Conservation (phyloP, 805 yeast species). For the Tetrapisispora namnaoensis region DNA sequence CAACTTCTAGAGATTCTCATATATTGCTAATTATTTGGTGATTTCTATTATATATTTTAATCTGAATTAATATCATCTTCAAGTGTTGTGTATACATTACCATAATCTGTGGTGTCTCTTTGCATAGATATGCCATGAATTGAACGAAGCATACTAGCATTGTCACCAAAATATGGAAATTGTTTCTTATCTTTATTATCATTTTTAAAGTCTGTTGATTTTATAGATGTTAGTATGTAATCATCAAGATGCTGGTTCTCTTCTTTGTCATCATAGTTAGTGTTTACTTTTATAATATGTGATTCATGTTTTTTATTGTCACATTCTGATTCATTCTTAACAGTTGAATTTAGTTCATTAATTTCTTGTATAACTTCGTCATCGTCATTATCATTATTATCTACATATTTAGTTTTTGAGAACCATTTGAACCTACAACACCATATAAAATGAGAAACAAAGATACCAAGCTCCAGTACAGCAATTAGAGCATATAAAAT, state of each 20-base stretch:
- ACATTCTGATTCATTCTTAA: neutral
- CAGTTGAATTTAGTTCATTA: neutral
- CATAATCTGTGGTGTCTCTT: neutral
- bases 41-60: no score
- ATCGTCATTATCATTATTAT: constrained; percentile 1
- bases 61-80: neutral
- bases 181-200: neutral
- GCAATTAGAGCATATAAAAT: constrained; percentile 67
- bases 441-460: constrained; percentile 66
- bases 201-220: neutral
- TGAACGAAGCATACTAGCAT: neutral
- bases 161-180: neutral
- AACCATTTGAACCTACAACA: constrained; percentile 34
- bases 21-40: neutral
- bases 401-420: constrained; percentile 2
- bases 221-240: neutral
- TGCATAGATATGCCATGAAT: constrained; percentile 1
- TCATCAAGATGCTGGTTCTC: neutral
- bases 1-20: no score
- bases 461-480: constrained; percentile 67
- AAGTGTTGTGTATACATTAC: neutral
- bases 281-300: neutral
- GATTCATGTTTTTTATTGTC: neutral
- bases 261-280: neutral
- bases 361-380: neutral